Evolutionary conservation across 2,329 filamentous ascomycete genomes (phyloP).

Genomic region (Calonectria ilicicola): DNA sequence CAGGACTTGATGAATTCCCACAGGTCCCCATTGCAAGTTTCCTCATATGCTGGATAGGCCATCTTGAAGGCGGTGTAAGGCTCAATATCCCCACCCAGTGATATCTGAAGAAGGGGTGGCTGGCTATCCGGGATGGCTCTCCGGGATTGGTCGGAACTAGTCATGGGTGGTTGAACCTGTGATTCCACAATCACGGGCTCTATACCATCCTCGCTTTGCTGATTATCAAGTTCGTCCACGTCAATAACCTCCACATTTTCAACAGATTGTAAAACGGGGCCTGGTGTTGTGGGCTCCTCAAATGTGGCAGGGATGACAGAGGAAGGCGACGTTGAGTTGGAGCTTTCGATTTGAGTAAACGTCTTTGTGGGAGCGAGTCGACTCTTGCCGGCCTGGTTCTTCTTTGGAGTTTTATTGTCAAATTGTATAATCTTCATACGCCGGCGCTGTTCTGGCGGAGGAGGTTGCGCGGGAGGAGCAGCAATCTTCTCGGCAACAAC

Average conservation of each 20-base stretch:
- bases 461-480: neutral
- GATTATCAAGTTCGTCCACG: slow-evolving; percentile 19
- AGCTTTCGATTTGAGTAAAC: slow-evolving; percentile 39
- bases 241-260: slow-evolving; percentile 25
- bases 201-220: slow-evolving; percentile 21
- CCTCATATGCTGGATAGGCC: slow-evolving; percentile 59
- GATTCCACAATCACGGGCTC: slow-evolving; percentile 21
- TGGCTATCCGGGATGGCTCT: neutral
- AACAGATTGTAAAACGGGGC: slow-evolving; percentile 35
- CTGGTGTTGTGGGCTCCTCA: slow-evolving; percentile 33
- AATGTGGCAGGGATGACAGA: slow-evolving; percentile 45
- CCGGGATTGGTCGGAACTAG: neutral
- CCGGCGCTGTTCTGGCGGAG: slow-evolving; percentile 20
- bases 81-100: slow-evolving; percentile 8
- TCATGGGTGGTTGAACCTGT: neutral
- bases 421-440: slow-evolving; percentile 44
- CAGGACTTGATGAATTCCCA: slow-evolving; percentile 59
- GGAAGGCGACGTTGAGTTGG: slow-evolving; percentile 43
- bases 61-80: slow-evolving; percentile 54
- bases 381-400: slow-evolving; percentile 18
- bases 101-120: neutral
- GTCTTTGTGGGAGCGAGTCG: slow-evolving; percentile 42
- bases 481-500: slow-evolving; percentile 10
- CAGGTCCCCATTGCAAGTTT: slow-evolving; percentile 52
- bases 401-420: slow-evolving; percentile 33